A percentile compares a stretch with the other conserved stretches of the same genome.
phyloP scores from a whole-genome alignment of 306 rosid species.

The Oemleria cerasiformis region DNA sequence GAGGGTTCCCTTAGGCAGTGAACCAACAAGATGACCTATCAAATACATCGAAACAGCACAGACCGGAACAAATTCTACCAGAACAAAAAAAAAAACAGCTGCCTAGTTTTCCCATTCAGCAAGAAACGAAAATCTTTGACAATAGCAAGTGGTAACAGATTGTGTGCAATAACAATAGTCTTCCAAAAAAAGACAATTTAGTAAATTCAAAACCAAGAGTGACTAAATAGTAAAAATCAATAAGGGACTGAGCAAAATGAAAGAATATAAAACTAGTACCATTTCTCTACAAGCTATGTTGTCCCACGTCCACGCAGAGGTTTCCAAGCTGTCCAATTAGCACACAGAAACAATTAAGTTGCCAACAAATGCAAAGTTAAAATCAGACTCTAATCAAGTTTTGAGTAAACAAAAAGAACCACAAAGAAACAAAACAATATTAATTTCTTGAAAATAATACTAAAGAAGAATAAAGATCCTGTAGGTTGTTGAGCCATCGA shows the following conservation, averaged over 20 bases:
- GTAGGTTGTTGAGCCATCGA: background rate
- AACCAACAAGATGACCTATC: background rate
- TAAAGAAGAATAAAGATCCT: background rate
- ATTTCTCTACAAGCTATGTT: slow-evolving; percentile 19
- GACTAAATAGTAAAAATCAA: background rate
- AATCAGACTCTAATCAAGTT: no score
- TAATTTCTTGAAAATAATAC: no score
- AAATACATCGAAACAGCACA: background rate
- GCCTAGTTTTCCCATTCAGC: background rate
- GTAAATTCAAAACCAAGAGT: slow-evolving; percentile 20
- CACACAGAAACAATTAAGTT: slow-evolving; percentile 1
- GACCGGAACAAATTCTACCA: background rate
- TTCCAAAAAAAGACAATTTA: background rate
- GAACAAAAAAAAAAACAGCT: background rate
- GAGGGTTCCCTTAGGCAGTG: background rate
- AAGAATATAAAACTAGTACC: slow-evolving; percentile 20
- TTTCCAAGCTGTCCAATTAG: slow-evolving; percentile 27
- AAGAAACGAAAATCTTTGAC: background rate
- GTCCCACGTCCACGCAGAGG: slow-evolving; percentile 1
- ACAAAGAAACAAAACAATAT: background rate
- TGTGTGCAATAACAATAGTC: background rate
- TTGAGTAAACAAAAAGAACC: background rate
- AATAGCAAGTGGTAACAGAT: background rate
- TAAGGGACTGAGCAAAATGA: background rate
- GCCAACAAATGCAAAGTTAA: background rate